Percentiles rank a stretch among this genome's conserved stretches.
Conservation (phyloP, 345 rosid genomes). For the Mallotus nudiflorus region DNA sequence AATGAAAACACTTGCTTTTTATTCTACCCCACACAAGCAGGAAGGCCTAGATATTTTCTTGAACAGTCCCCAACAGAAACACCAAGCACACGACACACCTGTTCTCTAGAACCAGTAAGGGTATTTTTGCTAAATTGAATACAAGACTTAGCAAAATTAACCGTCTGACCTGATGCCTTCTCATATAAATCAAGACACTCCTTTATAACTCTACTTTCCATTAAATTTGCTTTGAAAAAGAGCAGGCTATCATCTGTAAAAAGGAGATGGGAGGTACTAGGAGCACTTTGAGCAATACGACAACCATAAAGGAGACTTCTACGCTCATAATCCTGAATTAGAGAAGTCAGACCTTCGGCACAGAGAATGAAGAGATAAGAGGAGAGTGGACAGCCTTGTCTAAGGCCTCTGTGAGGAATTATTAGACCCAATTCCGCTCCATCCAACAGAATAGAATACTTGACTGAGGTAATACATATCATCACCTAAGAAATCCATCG, state of each 20-base stretch:
- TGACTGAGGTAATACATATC: background rate
- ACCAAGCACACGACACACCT: background rate
- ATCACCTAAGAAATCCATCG: background rate
- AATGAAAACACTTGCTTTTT: too few species aligned
- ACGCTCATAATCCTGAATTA: background rate
- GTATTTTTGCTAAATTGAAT: background rate
- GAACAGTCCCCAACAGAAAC: background rate
- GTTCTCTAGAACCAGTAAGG: background rate
- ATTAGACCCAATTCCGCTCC: background rate
- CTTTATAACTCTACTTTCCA: background rate
- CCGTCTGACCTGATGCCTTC: background rate
- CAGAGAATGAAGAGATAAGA: too few species aligned
- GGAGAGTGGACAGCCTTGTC: too few species aligned
- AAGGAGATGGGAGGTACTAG: too few species aligned
- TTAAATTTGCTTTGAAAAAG: too few species aligned
- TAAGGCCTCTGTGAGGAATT: too few species aligned
- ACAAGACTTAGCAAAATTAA: too few species aligned
- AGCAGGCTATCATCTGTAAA: too few species aligned
- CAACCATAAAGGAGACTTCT: background rate
- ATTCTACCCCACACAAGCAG: too few species aligned
- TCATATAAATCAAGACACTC: background rate
- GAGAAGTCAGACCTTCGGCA: too few species aligned
- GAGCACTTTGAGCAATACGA: too few species aligned
- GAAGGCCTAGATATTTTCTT: too few species aligned
- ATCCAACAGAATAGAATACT: background rate